Percentiles rank a stretch among this genome's conserved stretches.
Evolutionary conservation across 306 rosid genomes (phyloP).

Genomic region (Arachis stenosperma): DNA sequence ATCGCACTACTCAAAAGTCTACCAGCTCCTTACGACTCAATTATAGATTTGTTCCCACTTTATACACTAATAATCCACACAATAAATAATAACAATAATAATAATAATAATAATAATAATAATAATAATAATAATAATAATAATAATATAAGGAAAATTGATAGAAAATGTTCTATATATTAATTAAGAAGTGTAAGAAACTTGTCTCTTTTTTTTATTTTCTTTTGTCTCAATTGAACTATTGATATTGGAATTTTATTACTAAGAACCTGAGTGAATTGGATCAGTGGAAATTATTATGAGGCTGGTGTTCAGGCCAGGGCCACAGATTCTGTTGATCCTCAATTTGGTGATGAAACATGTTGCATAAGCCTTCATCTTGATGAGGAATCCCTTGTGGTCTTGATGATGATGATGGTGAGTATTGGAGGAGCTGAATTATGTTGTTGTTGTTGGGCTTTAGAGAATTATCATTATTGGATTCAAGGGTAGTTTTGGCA

Average conservation of each 20-base stretch:
- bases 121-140: too few species aligned
- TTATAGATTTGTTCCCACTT: conserved; percentile 45
- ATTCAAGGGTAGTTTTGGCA: conserved; percentile 47
- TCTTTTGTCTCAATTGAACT: too few species aligned
- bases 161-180: conserved; percentile 7
- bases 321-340: conserved; percentile 73
- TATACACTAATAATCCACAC: conserved; percentile 47
- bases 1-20: conserved; percentile 39
- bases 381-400: conserved; percentile 43
- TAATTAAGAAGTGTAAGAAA: not conserved
- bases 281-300: conserved; percentile 49
- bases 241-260: too few species aligned
- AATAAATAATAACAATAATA: conserved; percentile 12
- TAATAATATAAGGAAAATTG: not conserved
- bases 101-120: too few species aligned
- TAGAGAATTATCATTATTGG: conserved; percentile 26
- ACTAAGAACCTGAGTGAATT: too few species aligned
- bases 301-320: conserved; percentile 66
- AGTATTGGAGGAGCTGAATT: conserved; percentile 68
- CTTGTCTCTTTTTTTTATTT: not conserved
- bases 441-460: conserved; percentile 47
- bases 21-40: conserved; percentile 38
- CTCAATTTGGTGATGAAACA: conserved; percentile 64
- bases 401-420: conserved; percentile 49
- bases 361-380: conserved; percentile 62